These are phyloP conservation scores for Trypanosoma boissoni DNA, from an alignment of 208 protist genomes.

Conservation along the genomic window DNA sequence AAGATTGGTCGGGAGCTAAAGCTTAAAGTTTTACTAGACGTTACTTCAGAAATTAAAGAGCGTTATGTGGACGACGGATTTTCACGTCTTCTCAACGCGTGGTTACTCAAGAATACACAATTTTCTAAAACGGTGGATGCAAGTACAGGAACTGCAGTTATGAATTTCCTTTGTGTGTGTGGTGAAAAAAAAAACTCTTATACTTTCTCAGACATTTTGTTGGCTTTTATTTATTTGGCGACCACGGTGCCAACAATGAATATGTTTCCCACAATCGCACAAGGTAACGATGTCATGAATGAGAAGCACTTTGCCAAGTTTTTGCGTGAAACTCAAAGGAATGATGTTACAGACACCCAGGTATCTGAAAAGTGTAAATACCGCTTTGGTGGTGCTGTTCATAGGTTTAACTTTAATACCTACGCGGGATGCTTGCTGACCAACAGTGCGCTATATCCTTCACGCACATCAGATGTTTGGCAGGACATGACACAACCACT, in stretches of 20 bases:
- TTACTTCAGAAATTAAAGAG: conserved; percentile 59
- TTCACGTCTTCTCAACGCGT: conserved; percentile 71
- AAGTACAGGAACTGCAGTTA: conserved; percentile 40
- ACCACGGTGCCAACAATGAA: conserved; percentile 55
- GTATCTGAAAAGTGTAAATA: conserved; percentile 84
- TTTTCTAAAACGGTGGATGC: conserved; percentile 37
- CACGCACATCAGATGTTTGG: conserved; percentile 73
- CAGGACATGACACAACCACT: conserved; percentile 91
- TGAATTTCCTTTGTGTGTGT: conserved; percentile 36
- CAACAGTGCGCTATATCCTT: conserved; percentile 79
- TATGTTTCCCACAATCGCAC: conserved; percentile 72
- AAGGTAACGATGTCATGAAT: conserved; percentile 61
- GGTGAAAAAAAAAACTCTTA: neutral
- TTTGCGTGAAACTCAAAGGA: conserved; percentile 64
- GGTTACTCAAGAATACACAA: conserved; percentile 61
- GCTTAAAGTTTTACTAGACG: conserved; percentile 48
- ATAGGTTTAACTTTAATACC: conserved; percentile 85
- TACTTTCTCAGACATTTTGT: conserved; percentile 66
- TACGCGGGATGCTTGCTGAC: conserved; percentile 77
- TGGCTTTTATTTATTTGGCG: conserved; percentile 59
- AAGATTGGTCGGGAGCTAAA: conserved; percentile 33
- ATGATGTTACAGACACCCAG: conserved; percentile 70
- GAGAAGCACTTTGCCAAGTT: conserved; percentile 76
- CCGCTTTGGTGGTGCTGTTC: conserved; percentile 79
- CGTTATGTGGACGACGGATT: conserved; percentile 83